Percentiles rank a stretch among this genome's conserved stretches.
These are phyloP conservation scores for Candida adriatica DNA, from an alignment of 805 yeast genomes.

Conservation along the genomic window DNA sequence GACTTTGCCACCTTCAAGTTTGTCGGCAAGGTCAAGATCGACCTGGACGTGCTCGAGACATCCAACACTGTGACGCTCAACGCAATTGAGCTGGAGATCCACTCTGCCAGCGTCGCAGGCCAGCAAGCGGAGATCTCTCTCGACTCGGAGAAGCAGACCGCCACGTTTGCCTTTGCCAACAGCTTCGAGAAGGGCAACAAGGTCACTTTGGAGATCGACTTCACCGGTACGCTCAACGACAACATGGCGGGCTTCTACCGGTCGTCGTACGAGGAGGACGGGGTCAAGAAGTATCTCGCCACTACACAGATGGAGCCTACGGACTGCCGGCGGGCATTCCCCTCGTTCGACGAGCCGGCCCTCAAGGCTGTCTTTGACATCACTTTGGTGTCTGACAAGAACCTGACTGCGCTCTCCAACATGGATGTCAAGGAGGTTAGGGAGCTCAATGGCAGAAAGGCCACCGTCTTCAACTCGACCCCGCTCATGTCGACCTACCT, in stretches of 20 bases:
- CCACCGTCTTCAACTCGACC: constrained; percentile 62
- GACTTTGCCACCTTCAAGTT: constrained; percentile 51
- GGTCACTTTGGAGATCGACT: constrained; percentile 42
- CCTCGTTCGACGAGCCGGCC: constrained; percentile 81
- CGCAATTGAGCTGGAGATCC: constrained; percentile 57
- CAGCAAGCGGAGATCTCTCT: constrained; percentile 32
- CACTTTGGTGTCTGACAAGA: constrained; percentile 47
- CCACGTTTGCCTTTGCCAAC: constrained; percentile 50
- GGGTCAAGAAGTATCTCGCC: constrained; percentile 63
- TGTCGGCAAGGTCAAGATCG: constrained; percentile 48
- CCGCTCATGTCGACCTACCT: constrained; percentile 82
- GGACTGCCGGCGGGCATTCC: constrained; percentile 83
- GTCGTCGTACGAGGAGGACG: constrained; percentile 52
- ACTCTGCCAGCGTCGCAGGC: constrained; percentile 34
- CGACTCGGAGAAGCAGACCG: constrained; percentile 54
- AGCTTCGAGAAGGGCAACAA: constrained; percentile 31
- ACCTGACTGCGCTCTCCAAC: constrained; percentile 58
- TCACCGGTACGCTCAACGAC: constrained; percentile 60
- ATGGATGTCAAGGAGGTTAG: constrained; percentile 55
- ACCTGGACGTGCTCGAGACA: constrained; percentile 43
- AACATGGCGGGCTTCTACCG: constrained; percentile 82
- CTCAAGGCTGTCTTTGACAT: constrained; percentile 68
- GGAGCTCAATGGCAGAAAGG: constrained; percentile 38
- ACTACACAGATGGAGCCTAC: constrained; percentile 86
- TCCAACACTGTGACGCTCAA: constrained; percentile 48